Evolutionary conservation across 495 filamentous ascomycete genomes (phyloP).

Genomic region (Lineolata rhizophorae): DNA sequence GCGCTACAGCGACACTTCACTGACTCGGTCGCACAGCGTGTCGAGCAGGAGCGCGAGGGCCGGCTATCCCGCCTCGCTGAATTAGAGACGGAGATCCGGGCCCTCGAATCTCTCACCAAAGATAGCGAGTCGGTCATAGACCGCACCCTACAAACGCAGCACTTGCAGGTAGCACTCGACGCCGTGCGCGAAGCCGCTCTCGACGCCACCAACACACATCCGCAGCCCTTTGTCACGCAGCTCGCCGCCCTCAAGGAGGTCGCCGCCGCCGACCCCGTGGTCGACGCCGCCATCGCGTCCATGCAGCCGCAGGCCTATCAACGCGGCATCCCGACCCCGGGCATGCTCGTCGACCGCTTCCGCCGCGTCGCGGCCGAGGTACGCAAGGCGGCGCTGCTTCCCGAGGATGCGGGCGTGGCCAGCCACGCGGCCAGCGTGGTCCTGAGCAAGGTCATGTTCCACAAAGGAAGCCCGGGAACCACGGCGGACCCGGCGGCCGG

Average conservation of each 20-base stretch:
- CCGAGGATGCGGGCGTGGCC: constrained; percentile 81
- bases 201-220: constrained; percentile 38
- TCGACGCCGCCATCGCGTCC: constrained; percentile 76
- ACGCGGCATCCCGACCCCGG: constrained; percentile 58
- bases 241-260: constrained; percentile 87
- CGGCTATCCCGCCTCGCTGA: constrained; percentile 70
- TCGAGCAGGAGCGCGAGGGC: constrained; percentile 73
- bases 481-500: too few relatives aligned
- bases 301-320: constrained; percentile 92
- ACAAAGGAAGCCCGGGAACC: too few relatives aligned
- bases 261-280: constrained; percentile 56
- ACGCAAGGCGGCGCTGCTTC: constrained; percentile 75
- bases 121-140: constrained; percentile 78
- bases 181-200: constrained; percentile 58
- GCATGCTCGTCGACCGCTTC: constrained; percentile 86
- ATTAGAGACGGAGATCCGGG: constrained; percentile 47
- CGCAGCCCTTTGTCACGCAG: constrained; percentile 73
- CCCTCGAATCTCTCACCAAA: constrained; percentile 65
- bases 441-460: constrained; percentile 81
- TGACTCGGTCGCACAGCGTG: constrained; percentile 50
- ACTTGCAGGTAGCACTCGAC: constrained; percentile 85
- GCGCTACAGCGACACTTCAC: constrained; percentile 68
- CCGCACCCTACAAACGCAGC: constrained; percentile 75
- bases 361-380: constrained; percentile 84
- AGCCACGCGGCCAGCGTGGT: constrained; percentile 75